These are phyloP conservation scores for Tothia fuscella DNA, from an alignment of 2,329 filamentous ascomycete species.

Conservation along the genomic window DNA sequence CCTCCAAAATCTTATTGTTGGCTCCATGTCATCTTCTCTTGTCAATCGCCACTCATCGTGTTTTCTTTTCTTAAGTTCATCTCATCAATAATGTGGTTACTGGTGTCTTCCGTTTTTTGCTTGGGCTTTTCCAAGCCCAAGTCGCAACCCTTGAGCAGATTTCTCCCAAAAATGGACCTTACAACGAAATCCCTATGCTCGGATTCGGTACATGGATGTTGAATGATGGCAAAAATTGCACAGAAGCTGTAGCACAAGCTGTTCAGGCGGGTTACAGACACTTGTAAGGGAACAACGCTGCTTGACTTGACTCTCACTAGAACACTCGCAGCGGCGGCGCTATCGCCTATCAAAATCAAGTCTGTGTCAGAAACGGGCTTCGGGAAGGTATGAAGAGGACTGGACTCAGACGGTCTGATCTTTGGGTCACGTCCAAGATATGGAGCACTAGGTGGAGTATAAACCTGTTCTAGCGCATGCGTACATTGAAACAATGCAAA, in stretches of 20 bases:
- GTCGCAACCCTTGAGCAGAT: not conserved
- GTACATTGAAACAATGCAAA: not conserved
- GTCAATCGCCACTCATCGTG: too few species aligned
- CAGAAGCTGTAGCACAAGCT: conserved; percentile 25
- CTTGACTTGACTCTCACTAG: not conserved
- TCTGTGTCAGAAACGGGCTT: conserved; percentile 31
- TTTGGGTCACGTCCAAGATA: conserved; percentile 29
- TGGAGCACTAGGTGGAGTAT: conserved; percentile 27
- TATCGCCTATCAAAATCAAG: conserved; percentile 32
- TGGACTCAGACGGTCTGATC: conserved; percentile 21
- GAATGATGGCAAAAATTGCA: conserved; percentile 20
- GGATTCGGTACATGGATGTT: conserved; percentile 30
- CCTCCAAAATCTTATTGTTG: too few species aligned
- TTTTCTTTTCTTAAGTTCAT: too few species aligned
- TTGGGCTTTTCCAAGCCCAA: not conserved
- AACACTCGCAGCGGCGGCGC: conserved; percentile 43
- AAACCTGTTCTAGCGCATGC: not conserved
- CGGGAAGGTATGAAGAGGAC: conserved; percentile 22
- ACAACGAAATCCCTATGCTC: conserved; percentile 11
- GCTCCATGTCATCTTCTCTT: too few species aligned
- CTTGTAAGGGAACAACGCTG: too few species aligned
- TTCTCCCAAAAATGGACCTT: not conserved
- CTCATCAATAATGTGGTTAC: too few species aligned
- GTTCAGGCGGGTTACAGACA: conserved; percentile 41
- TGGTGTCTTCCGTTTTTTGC: too few species aligned